Evolutionary conservation across 345 rosid species (phyloP).

Genomic region (Citrus hindsii): DNA sequence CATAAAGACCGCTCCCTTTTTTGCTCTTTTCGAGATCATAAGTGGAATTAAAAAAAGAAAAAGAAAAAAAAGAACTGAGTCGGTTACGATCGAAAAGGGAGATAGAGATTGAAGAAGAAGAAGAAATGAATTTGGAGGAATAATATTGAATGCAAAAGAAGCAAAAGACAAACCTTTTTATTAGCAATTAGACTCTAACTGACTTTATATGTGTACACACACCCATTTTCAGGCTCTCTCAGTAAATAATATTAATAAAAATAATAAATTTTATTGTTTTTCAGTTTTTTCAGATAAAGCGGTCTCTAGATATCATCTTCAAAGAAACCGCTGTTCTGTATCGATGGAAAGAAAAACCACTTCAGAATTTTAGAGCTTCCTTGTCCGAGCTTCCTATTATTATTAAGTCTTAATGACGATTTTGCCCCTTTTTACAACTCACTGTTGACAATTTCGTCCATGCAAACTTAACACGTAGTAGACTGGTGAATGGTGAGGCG

Average conservation of each 20-base stretch:
- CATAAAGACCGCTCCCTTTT: constrained; percentile 29
- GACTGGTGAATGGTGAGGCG: constrained; percentile 21
- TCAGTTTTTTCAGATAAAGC: constrained; percentile 36
- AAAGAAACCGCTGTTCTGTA: constrained; percentile 17
- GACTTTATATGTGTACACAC: constrained; percentile 16
- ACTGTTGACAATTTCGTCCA: constrained; percentile 36
- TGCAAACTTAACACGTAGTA: constrained; percentile 48
- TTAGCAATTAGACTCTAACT: constrained; percentile 16
- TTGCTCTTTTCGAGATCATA: constrained; percentile 27
- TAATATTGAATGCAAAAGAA: constrained; percentile 33
- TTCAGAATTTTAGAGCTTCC: background rate
- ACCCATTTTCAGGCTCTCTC: constrained; percentile 24
- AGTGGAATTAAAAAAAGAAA: constrained; percentile 13
- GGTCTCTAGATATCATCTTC: constrained; percentile 39
- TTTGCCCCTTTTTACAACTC: constrained; percentile 20
- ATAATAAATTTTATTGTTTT: background rate
- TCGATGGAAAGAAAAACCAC: background rate
- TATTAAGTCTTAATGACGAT: constrained; percentile 10
- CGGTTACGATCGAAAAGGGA: constrained; percentile 33
- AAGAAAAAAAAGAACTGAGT: constrained; percentile 11
- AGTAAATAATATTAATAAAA: background rate
- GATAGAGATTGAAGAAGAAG: constrained; percentile 5
- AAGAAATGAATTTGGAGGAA: background rate
- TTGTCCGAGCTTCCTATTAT: constrained; percentile 13
- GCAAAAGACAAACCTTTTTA: constrained; percentile 37